A percentile compares a stretch with the other conserved stretches of the same genome.
Conservation (phyloP, 305 asterid genomes). For the Rubia occidens region DNA sequence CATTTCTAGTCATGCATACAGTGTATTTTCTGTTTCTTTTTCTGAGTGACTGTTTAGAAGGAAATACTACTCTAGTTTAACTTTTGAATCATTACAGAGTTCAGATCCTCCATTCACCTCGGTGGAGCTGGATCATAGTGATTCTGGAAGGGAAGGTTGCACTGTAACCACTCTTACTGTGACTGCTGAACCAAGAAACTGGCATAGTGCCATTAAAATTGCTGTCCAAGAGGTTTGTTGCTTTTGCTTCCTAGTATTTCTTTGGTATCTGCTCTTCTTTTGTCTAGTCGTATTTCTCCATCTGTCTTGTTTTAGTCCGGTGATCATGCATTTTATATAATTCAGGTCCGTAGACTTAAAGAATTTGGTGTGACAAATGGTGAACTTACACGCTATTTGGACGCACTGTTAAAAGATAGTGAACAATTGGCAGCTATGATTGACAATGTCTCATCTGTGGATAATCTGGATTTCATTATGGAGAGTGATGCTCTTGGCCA, state of each 20-base stretch:
- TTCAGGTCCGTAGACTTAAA: conserved; percentile 95
- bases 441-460: conserved; percentile 94
- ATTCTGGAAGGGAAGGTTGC: conserved; percentile 99
- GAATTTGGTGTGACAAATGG: conserved; percentile 99
- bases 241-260: not conserved
- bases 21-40: not conserved
- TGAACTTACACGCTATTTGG: conserved; percentile 86
- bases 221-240: conserved; percentile 96
- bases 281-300: not conserved
- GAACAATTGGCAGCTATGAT: conserved; percentile 98
- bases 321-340: conserved; percentile 6
- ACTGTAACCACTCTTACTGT: conserved; percentile 96
- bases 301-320: not conserved
- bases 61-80: conserved; percentile 23
- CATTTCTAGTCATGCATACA: not conserved
- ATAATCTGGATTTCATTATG: conserved; percentile 91
- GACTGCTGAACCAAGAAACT: conserved; percentile 91
- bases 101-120: conserved; percentile 98
- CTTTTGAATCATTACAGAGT: conserved; percentile 50
- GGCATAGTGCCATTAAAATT: conserved; percentile 89
- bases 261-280: not conserved
- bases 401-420: conserved; percentile 91
- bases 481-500: conserved; percentile 99
- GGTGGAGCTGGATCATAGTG: conserved; percentile 97
- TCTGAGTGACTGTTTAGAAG: not conserved